Evolutionary conservation across 768 basidiomycete species (phyloP), one percentile per base, ranked within the genome.

Genomic region (Leccinum rimulosum): DNA sequence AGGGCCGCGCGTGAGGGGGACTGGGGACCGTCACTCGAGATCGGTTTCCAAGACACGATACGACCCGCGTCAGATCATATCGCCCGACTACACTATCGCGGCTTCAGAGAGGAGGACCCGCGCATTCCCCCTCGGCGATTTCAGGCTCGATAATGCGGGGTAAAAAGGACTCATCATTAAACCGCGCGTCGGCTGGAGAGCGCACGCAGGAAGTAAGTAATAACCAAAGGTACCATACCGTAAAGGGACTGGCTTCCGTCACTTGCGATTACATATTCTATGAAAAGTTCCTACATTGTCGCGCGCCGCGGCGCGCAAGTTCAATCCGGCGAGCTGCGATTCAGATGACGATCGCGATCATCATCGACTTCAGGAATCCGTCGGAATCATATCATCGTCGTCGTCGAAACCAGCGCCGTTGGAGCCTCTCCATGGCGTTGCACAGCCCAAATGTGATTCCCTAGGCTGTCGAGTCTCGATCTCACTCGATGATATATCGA

Each of bases 381-480:
- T 17, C 38, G 43, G 43, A 45, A 43, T 43, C 17, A 35, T 35
- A 35, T 35, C 5, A 33, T 35, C 11, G 12, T 12, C 6, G 15
- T 17, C 38, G 15, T 43, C 12, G n/a, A 17, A 43, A 45, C 43
- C 43, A 45, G 19, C 43, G 43, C 43, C 43, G 10, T 43, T 43
- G 40, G n/a, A 43, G 10, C 3, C n/a, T 45, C 43, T 45, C 40
- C 40, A 40, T 40, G 43, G 43, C 19, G 19, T n/a, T 28, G 53
- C 54, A 55, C 50, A 54, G 55, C 55, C 30, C 15, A 35, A 53
- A 54, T 22, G 11, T 27, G 25, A 27, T 15, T 4, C 47, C 7
- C 25, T 54, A 52, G 22, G 31, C 15, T 53, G 49, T 56, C 51
- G n/a, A 35, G 33, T 43, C 56, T 43, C 47, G 58, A 65, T 60